phyloP scores from a whole-genome alignment of 106 monocot genomes.

The Dendrobium huoshanense region DNA sequence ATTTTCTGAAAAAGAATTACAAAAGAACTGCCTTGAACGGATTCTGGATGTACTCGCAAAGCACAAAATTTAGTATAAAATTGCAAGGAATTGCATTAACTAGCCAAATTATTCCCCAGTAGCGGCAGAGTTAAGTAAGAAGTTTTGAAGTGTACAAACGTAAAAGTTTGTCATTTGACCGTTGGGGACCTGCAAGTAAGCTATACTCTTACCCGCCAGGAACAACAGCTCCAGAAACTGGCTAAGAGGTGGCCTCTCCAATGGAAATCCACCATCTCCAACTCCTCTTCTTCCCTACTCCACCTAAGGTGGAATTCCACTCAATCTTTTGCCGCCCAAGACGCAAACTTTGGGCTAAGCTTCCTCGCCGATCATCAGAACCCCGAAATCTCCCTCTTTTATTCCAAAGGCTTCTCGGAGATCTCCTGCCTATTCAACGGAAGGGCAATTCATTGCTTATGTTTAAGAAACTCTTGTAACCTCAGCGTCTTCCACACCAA shows the following conservation, averaged over 20 bases:
- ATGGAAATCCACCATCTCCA: conserved; percentile 6
- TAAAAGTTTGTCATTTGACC: not conserved
- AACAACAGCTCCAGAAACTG: conserved; percentile 2
- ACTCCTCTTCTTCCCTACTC: not conserved
- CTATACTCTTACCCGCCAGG: not conserved
- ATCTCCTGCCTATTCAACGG: conserved; percentile 25
- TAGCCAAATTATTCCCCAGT: too few species aligned
- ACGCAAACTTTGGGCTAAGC: conserved; percentile 12
- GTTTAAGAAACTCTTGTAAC: conserved; percentile 19
- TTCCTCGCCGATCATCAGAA: conserved; percentile 32
- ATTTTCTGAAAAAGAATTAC: too few species aligned
- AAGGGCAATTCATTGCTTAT: conserved; percentile 45
- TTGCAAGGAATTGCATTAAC: too few species aligned
- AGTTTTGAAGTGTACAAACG: not conserved
- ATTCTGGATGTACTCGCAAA: too few species aligned
- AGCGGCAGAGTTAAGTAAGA: not conserved
- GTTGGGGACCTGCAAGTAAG: not conserved
- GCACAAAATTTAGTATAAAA: too few species aligned
- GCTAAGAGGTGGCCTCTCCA: conserved; percentile 2
- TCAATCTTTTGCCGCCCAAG: conserved; percentile 2
- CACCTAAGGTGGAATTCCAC: not conserved
- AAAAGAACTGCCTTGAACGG: too few species aligned
- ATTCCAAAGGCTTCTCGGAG: conserved; percentile 50
- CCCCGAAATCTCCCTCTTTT: conserved; percentile 37
- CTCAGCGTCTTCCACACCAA: conserved; percentile 59